Evolutionary conservation across 2,329 filamentous ascomycete species (phyloP), one percentile per base, ranked within the genome.

Genomic region (Dothistroma pini): DNA sequence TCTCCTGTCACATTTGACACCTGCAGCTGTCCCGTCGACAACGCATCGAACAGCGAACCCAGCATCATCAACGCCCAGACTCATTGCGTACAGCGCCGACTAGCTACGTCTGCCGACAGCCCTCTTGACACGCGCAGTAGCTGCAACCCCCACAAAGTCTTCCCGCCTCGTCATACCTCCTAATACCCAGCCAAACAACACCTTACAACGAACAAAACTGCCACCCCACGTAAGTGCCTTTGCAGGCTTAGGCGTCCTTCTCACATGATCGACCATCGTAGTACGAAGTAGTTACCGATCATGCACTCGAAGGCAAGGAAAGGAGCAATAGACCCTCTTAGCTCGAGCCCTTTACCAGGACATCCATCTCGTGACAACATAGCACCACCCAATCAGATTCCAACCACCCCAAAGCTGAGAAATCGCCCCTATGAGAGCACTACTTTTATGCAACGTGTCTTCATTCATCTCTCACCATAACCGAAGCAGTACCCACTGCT

Each of bases 401-500:
- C 2, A 2, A 29, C 25, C 25, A 29, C 25, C 6, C 25, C 25
- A 29, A 14, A 35, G 22, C n/a, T 34, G 29, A 8, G 9, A 3
- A 14, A n/a, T 7, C 22, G 9, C 41, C 16, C 41, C 9, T 7
- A 34, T 4, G n/a, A 14, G 4, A n/a, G 32, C 5, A 19, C 50
- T 34, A 31, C 7, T 31, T 4, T 51, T 25, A 8, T 16, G 56
- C 35, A 41, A 54, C 35, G 57, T 53, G 34, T 48, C 57, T 47
- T 34, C 44, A 53, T 41, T 48, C 35, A 35, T 14, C 7, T 16
- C 19, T 58, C 56, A 66, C 64, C 64, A 66, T 22, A 66, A 50
- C 64, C 64, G 64, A 35, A 66, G 61, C 31, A 61, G 25, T 19
- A 58, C 51, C 64, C 64, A 66, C 38, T 66, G 64, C 34, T 56